Conservation (phyloP, 208 protist genomes). For the Paratrypanosoma confusum region DNA sequence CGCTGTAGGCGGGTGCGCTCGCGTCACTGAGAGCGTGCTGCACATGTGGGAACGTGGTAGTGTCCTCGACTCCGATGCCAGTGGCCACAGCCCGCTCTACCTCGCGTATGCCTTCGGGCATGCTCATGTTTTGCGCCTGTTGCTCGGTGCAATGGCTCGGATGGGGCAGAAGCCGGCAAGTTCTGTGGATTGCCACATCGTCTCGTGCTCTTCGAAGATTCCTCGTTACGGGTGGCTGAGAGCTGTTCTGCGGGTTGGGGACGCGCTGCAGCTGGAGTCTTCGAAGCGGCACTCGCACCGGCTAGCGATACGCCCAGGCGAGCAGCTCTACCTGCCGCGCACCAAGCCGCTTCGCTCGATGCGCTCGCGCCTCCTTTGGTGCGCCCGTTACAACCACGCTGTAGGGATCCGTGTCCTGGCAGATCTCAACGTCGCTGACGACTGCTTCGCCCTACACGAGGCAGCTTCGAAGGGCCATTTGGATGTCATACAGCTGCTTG, state of each 20-base stretch:
- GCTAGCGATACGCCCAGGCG: constrained; percentile 10
- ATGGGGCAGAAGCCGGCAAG: constrained; percentile 1
- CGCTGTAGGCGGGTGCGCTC: constrained; percentile 43
- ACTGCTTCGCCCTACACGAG: constrained; percentile 43
- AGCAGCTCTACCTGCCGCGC: constrained; percentile 16
- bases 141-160: constrained; percentile 16
- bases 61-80: constrained; percentile 28
- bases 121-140: constrained; percentile 27
- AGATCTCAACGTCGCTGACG: constrained; percentile 63
- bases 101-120: constrained; percentile 60
- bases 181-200: constrained; percentile 22
- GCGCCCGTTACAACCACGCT: constrained; percentile 40
- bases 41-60: constrained; percentile 10
- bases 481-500: constrained; percentile 47
- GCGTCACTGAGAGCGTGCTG: constrained; percentile 23
- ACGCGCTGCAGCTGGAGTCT: constrained; percentile 21
- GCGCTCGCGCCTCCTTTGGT: constrained; percentile 38
- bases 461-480: constrained; percentile 39
- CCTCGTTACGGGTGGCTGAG: constrained; percentile 53
- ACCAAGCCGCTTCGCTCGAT: background rate
- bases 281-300: background rate
- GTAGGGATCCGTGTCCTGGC: constrained; percentile 65
- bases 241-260: constrained; percentile 34
- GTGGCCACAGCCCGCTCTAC: constrained; percentile 52
- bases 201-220: constrained; percentile 18